Evolutionary conservation across 2,329 filamentous ascomycete genomes (phyloP).

Genomic region (Hysterium pulicare): DNA sequence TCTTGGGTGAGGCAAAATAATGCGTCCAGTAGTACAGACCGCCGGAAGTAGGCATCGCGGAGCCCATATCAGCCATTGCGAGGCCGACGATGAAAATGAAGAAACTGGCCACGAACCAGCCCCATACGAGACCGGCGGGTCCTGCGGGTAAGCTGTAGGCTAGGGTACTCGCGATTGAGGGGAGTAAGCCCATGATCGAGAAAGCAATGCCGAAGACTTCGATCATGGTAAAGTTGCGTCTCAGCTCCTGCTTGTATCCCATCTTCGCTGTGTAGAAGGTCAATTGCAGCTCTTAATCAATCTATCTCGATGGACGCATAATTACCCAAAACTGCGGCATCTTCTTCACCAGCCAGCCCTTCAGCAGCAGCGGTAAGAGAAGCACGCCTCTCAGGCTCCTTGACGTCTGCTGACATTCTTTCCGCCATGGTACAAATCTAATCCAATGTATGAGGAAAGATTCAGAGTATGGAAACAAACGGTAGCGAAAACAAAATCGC

Average conservation of each 20-base stretch:
- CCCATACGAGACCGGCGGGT: constrained; percentile 60
- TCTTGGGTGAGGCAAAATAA: constrained; percentile 55
- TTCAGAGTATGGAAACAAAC: no score
- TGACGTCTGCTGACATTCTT: constrained; percentile 10
- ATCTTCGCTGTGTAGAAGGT: constrained; percentile 17
- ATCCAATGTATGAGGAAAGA: no score
- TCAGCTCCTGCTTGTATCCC: constrained; percentile 58
- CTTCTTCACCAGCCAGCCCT: constrained; percentile 34
- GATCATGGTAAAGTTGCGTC: constrained; percentile 59
- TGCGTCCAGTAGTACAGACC: constrained; percentile 61
- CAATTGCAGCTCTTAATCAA: constrained; percentile 1
- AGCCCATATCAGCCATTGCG: constrained; percentile 50
- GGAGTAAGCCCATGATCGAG: constrained; percentile 57
- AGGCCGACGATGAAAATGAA: constrained; percentile 60
- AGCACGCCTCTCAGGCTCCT: constrained; percentile 13
- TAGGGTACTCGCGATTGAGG: constrained; percentile 59
- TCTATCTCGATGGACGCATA: neutral
- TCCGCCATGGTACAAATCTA: no score
- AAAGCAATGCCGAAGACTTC: constrained; percentile 56
- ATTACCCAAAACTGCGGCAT: constrained; percentile 40
- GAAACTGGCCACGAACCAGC: constrained; percentile 56
- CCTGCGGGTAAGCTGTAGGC: constrained; percentile 59
- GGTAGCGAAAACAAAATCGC: no score
- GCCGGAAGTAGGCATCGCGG: constrained; percentile 55
- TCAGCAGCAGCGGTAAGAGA: constrained; percentile 14